Evolutionary conservation across 2,329 filamentous ascomycete species (phyloP), one percentile per base, ranked within the genome.

Genomic region (Calonectria leucothoes): DNA sequence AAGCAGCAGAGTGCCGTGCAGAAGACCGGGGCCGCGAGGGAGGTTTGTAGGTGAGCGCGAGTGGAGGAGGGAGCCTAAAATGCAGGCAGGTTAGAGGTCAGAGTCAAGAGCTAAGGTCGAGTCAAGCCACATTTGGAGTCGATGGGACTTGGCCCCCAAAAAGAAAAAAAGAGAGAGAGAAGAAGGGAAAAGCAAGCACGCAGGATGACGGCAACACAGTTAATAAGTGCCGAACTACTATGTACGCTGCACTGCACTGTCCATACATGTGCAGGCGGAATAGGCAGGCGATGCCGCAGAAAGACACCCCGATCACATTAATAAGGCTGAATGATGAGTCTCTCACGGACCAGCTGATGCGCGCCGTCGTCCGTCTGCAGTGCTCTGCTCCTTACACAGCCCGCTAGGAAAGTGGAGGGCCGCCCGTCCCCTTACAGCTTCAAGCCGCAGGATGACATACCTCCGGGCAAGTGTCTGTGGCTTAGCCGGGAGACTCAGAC

Each of bases 41-140:
- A 75, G 67, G 73, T 67, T 75, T 73, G 66, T 69, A 69, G 48
- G 65, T 49, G 70, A 72, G 70, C 66, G 70, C 73, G 73, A 77
- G 74, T 81, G 76, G 77, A 80, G 74, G 77, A 81, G 79, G 76
- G 75, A 78, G 75, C 74, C 68, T 74, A 64, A 57, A 72, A 23
- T 48, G 55, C 29, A 42, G 33, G 39, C 35, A 52, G 52, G 42
- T 63, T 68, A 67, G 55, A 63, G 57, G 66, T 59, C 45, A 67
- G 52, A 68, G 66, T 35, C 57, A 35, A 66, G 66, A 67, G 69
- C 48, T 52, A 55, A 61, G 25, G 37, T 39, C 39, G 23, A 35
- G 71, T 66, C 71, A 73, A 67, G 63, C 67, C 63, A 72, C 70
- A 72, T 42, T 49, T 33, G 49, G 51, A 55, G 45, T 42, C 51